Base-by-base conservation (phyloP, 306 rosid genomes). In the Malus sieversii region DNA sequence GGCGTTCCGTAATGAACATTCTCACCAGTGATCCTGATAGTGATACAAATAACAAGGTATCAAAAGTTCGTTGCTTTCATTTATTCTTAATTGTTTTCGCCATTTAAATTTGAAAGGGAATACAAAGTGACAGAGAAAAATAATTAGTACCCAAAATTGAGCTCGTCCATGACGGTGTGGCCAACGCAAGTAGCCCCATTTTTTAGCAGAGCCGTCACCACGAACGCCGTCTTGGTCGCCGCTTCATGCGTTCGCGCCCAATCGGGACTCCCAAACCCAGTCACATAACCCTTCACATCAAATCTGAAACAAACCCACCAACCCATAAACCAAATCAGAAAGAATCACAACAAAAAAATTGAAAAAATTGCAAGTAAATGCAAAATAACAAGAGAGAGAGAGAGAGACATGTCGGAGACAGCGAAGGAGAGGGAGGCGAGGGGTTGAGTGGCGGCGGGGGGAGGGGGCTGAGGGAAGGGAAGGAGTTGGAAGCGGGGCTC, bases 251-350 rank as follows among this genome's bases (percentile, higher is more conserved):
- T 82, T 71, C 61, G 83, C 89, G 76, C 81, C 97, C 97, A 89
- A 38, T 89, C 90, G 27, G 87, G 92, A 83, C 81, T 84, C 59
- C 97, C 97, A 60, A 89, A 91, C 65, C 97, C 97, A 10, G 97
- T 86, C 82, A 91, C 90, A 14, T 77, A 83, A 11, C 78, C 93
- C 73, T 89, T 86, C 77, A 87, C 90, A 51, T 91, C 90, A 81
- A 91, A 86, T 75, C 93, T 91, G 75, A 42, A 22, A 53, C 60
- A 42, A 6, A 18, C 3, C 29, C 33, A 61, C 7, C 66, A 32
- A 29, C 32, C 72, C 76, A 74, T 62, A 74, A 73, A 59, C 57
- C 74, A 40, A 73, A 64, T 62, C 60, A 57, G 8, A 63, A 40
- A 61, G 8, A 63, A 32, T n/a, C 29, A 53, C 20, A 23, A 35